Conservation (phyloP, 73 alveolate genomes). For the Diophrys appendiculata region DNA sequence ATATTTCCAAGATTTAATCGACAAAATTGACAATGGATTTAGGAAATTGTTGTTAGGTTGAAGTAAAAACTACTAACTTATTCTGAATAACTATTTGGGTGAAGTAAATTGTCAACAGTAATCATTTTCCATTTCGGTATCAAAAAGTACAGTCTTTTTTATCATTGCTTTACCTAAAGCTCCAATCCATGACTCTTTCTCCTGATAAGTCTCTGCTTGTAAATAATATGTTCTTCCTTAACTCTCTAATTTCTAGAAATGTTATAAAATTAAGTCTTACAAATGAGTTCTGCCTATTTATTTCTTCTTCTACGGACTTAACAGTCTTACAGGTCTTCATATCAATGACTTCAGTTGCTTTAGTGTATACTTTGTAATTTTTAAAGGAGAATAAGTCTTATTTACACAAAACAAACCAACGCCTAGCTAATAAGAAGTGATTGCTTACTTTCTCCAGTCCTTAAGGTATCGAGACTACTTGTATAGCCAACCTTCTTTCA, state of each 20-base stretch:
- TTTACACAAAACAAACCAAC: conserved; percentile 82
- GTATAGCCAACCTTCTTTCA: conserved; percentile 88
- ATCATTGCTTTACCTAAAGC: conserved; percentile 94
- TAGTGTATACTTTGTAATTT: conserved; percentile 64
- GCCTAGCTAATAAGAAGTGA: conserved; percentile 47
- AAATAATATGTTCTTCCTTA: conserved; percentile 66
- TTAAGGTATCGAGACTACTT: conserved; percentile 79
- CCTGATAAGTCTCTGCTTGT: conserved; percentile 78
- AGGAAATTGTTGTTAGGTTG: conserved; percentile 71
- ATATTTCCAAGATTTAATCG: conserved; percentile 65
- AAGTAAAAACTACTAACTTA: no score
- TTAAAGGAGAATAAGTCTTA: conserved; percentile 75
- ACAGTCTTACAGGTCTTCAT: conserved; percentile 75
- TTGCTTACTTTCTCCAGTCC: conserved; percentile 93
- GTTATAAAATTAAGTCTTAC: no score
- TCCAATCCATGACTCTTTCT: conserved; percentile 94
- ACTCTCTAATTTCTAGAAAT: conserved; percentile 76
- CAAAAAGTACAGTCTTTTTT: conserved; percentile 59
- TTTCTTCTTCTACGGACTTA: conserved; percentile 84
- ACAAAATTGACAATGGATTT: conserved; percentile 77
- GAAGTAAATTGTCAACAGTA: no score
- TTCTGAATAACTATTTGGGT: no score
- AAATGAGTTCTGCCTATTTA: conserved; percentile 65
- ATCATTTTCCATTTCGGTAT: conserved; percentile 33
- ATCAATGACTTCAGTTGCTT: conserved; percentile 84